phyloP scores from a whole-genome alignment of 805 yeast genomes.

The Kodamaea laetipori region DNA sequence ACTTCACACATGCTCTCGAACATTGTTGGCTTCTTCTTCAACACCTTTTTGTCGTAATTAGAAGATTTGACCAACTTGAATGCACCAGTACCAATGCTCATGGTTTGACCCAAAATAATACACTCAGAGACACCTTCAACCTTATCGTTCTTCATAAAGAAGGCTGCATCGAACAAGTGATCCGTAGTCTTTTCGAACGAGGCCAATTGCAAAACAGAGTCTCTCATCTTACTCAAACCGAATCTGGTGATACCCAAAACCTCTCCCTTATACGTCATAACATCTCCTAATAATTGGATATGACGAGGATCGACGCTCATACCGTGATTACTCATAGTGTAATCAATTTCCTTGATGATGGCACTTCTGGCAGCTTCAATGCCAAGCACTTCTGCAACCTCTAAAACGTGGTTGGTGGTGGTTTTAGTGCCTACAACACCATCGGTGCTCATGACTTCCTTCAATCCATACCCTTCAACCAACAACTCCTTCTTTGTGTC shows the following conservation, averaged over 20 bases:
- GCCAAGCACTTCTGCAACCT: slow-evolving; percentile 86
- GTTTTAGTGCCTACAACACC: slow-evolving; percentile 92
- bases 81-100: slow-evolving; percentile 97
- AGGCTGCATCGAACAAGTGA: slow-evolving; percentile 96
- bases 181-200: slow-evolving; percentile 98
- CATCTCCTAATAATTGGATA: slow-evolving; percentile 95
- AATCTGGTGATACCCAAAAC: slow-evolving; percentile 97
- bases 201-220: slow-evolving; percentile 93
- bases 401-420: slow-evolving; percentile 87
- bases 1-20: slow-evolving; percentile 42
- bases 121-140: slow-evolving; percentile 98
- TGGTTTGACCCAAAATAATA: slow-evolving; percentile 95
- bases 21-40: slow-evolving; percentile 45
- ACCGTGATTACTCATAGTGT: slow-evolving; percentile 98
- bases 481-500: slow-evolving; percentile 85
- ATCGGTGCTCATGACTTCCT: slow-evolving; percentile 95
- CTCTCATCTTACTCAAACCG: slow-evolving; percentile 98
- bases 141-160: slow-evolving; percentile 93
- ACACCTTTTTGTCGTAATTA: slow-evolving; percentile 43
- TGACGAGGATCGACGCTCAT: slow-evolving; percentile 99
- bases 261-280: slow-evolving; percentile 98
- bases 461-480: slow-evolving; percentile 97
- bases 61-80: slow-evolving; percentile 77
- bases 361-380: slow-evolving; percentile 97
- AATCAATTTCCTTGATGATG: slow-evolving; percentile 91